Percentiles rank a stretch among this genome's conserved stretches.
Conservation (phyloP, 2,329 filamentous ascomycete species). For the Aureobasidium mangrovei region DNA sequence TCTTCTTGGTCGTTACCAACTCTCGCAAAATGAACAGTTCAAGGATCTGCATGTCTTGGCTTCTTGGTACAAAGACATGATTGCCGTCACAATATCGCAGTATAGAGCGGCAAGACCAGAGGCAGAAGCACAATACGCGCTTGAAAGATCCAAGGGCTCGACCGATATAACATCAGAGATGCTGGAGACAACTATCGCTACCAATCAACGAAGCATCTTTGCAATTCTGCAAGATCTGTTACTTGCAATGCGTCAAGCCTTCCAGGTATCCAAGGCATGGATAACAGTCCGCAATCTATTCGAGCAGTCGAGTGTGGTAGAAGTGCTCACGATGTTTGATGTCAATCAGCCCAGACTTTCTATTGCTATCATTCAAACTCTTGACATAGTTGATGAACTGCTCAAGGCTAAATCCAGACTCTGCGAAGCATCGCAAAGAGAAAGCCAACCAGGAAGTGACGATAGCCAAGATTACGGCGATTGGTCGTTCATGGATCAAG, state of each 20-base stretch:
- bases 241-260: constrained; percentile 39
- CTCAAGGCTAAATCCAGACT: constrained; percentile 22
- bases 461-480: constrained; percentile 59
- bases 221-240: constrained; percentile 46
- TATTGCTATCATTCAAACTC: constrained; percentile 40
- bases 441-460: constrained; percentile 36
- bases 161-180: constrained; percentile 36
- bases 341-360: constrained; percentile 30
- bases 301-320: constrained; percentile 32
- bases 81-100: constrained; percentile 44
- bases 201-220: constrained; percentile 51
- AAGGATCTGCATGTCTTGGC: constrained; percentile 40
- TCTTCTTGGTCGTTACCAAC: constrained; percentile 48
- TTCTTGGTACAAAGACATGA: constrained; percentile 47
- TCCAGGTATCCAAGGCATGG: constrained; percentile 30
- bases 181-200: constrained; percentile 44
- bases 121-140: constrained; percentile 44
- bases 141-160: constrained; percentile 28
- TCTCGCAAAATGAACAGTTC: constrained; percentile 43
- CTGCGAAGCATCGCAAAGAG: constrained; percentile 14
- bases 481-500: constrained; percentile 45
- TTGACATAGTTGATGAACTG: constrained; percentile 39
- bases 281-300: constrained; percentile 26
- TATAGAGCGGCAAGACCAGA: constrained; percentile 49
- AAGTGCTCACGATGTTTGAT: constrained; percentile 45